Evolutionary conservation across 176 grass and related monocot genomes (phyloP), one percentile per base, ranked within the genome.

Genomic region (Saccharum spontaneum): DNA sequence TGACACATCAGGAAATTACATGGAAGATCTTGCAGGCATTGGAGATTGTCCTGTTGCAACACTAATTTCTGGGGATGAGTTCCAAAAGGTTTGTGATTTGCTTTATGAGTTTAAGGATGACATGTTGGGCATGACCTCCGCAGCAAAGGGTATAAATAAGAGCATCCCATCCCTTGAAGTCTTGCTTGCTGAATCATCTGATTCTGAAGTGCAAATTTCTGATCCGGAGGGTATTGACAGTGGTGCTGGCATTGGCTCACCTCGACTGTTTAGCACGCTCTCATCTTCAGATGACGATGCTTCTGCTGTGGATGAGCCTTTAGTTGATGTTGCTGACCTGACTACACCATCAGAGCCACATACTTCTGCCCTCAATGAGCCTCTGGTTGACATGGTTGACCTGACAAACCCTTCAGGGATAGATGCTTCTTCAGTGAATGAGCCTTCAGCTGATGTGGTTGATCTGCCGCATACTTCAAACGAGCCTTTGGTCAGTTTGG

Each of bases 91-190:
- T 68, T 77, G 24, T 63, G 83, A 78, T 59, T 84, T 77, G 23
- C 52, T 67, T 67, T 23, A 67, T 79, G 66, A 82, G 43, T 73
- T 24, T 60, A 48, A 87, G 24, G 78, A 73, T 83, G 68, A 62
- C 28, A 46, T 87, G 33, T 41, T 83, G 30, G 89, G 86, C 66
- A 85, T 73, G 40, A 23, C 71, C 11, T 92, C 85, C 8, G 16
- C 48, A 62, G 28, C 46, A 3, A 40, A 77, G 30, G 57, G 3
- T 83, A 26, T 28, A 55, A 86, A 63, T 75, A 59, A 78, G 76
- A 55, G 23, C 80, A 80, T 14, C 72, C 71, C 44, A 68, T 79
- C 93, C 75, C 87, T 94, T 31, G 82, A 94, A 90, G 82, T 76
- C 46, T 81, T 92, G 71, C 85, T 94, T 75, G 82, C 69, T 0